Evolutionary conservation across 2,329 filamentous ascomycete genomes (phyloP).

Genomic region (Fusarium camptoceras): DNA sequence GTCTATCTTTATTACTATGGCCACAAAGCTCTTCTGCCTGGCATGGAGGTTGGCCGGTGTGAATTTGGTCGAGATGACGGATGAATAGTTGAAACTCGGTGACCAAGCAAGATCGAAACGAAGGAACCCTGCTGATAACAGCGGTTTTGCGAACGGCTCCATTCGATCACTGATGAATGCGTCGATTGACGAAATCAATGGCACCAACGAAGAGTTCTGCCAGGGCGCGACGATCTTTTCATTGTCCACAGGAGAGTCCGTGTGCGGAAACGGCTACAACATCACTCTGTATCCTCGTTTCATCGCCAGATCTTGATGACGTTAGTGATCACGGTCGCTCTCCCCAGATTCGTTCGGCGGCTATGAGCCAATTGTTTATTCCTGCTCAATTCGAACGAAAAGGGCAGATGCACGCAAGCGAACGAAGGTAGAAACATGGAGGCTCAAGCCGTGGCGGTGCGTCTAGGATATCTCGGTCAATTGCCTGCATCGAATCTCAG

Average conservation of each 20-base stretch:
- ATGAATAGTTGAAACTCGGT: conserved; percentile 11
- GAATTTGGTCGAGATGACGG: conserved; percentile 24
- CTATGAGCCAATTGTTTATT: conserved; percentile 38
- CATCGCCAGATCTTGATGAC: conserved; percentile 39
- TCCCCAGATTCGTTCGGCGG: conserved; percentile 39
- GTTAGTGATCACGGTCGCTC: conserved; percentile 39
- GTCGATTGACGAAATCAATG: conserved; percentile 36
- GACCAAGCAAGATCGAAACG: conserved; percentile 24
- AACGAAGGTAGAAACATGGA: conserved; percentile 18
- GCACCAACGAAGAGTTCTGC: conserved; percentile 27
- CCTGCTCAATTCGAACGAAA: conserved; percentile 30
- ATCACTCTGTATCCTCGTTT: conserved; percentile 45
- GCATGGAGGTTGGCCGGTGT: conserved; percentile 38
- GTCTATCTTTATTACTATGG: conserved; percentile 22
- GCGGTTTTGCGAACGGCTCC: conserved; percentile 35
- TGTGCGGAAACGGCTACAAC: conserved; percentile 45
- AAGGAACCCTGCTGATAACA: conserved; percentile 35
- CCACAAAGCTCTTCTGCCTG: conserved; percentile 28
- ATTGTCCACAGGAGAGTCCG: conserved; percentile 45
- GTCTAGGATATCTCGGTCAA: neutral
- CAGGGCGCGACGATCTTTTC: conserved; percentile 33
- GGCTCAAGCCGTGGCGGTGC: neutral
- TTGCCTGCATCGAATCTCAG: neutral
- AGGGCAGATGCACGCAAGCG: conserved; percentile 40
- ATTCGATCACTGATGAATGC: conserved; percentile 35